phyloP scores from a whole-genome alignment of 2,329 filamentous ascomycete species.

The Alternaria sp. region DNA sequence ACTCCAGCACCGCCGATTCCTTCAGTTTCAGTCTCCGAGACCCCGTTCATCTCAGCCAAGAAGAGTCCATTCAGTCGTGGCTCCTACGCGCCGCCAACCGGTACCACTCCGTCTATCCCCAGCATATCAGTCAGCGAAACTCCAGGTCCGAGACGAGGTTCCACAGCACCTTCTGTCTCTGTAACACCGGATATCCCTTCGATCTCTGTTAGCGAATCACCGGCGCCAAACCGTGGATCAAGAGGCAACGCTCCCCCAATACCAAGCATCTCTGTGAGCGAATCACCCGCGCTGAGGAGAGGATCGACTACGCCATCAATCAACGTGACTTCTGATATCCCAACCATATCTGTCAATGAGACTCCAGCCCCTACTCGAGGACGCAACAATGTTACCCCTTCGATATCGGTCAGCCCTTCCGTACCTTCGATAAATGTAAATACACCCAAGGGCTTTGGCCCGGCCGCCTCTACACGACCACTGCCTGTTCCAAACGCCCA shows the following conservation, averaged over 20 bases:
- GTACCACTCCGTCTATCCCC: constrained; percentile 33
- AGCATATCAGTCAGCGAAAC: constrained; percentile 38
- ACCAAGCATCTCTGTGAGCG: constrained; percentile 19
- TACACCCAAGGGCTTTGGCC: constrained; percentile 31
- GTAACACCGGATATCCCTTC: constrained; percentile 39
- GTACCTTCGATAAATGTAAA: constrained; percentile 44
- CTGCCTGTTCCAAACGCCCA: constrained; percentile 58
- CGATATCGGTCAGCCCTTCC: constrained; percentile 35
- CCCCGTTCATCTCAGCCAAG: constrained; percentile 38
- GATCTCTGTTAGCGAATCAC: constrained; percentile 41
- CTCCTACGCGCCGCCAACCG: constrained; percentile 28
- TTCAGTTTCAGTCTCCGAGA: constrained; percentile 33
- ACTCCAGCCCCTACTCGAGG: constrained; percentile 23
- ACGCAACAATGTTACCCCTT: constrained; percentile 31
- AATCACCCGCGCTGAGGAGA: constrained; percentile 28
- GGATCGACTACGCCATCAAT: constrained; percentile 23
- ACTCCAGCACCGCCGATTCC: constrained; percentile 35
- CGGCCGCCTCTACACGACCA: constrained; percentile 54
- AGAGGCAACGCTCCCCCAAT: constrained; percentile 13
- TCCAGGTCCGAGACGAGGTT: constrained; percentile 20
- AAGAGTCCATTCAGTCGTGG: constrained; percentile 24
- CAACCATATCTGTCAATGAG: constrained; percentile 42
- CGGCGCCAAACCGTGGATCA: constrained; percentile 19
- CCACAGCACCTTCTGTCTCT: constrained; percentile 22
- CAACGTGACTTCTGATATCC: constrained; percentile 37